Base-by-base conservation (phyloP, 441 rosid genomes). In the Viola pubescens region DNA sequence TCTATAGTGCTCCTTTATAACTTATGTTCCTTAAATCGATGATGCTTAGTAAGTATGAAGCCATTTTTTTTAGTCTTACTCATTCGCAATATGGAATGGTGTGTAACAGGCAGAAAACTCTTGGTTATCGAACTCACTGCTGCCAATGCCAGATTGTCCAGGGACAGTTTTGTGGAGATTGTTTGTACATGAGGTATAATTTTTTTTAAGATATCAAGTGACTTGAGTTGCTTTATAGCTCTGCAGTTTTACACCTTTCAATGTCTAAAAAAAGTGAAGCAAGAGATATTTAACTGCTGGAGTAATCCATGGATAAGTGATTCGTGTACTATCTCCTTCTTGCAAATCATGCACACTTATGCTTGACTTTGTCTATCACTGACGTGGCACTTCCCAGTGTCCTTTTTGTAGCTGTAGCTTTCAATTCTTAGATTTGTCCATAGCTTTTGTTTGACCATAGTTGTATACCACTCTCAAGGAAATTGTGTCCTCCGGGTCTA, bases 131-230 rank as follows among this genome's bases (percentile, higher is more conserved):
- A 9, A 89, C 96, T 59, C 64, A 68, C 39, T 89, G 97, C 72
- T 44, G 84, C 65, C 45, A 73, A 63, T 92, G 98, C 66, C 56
- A 77, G 49, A 38, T 75, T 76, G 90, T 87, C 34, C 94, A 83
- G 73, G 97, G 98, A 62, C 97, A 92, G 52, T 89, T 92, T 69
- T 92, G 98, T 66, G 96, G 96, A 54, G 98, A 89, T 72, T 92
- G 97, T 68, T 76, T 92, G 84, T 81, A 68, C 63, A 87, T 81
- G 89, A 87, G 98, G 97, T 87, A 68, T 26, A 56, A 62, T 9
- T 19, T 48, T 51, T 43, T 68, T 58, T 34, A 9, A 8, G 59
- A 42, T 59, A 37, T 68, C 54, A 8, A 26, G 50, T 55, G 40
- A 37, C n/a, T 47, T 56, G 11, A 4, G 5, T 38, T 12, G 14